Evolutionary conservation across 2,329 filamentous ascomycete genomes (phyloP).

Genomic region (Magnaporthales sp.): DNA sequence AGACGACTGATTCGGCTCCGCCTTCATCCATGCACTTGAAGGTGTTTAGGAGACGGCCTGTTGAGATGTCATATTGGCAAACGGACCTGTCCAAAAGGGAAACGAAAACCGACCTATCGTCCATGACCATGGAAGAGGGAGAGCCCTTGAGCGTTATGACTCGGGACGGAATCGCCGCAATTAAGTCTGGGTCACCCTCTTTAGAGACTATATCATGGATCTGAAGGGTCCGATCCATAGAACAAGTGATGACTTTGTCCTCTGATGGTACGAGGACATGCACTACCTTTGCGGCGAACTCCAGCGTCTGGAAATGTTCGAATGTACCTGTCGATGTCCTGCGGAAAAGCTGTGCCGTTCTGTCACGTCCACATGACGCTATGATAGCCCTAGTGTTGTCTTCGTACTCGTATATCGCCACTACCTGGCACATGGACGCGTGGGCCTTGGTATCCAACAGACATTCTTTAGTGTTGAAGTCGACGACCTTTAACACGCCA

Average conservation of each 20-base stretch:
- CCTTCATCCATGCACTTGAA: slow-evolving; percentile 83
- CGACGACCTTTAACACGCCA: slow-evolving; percentile 68
- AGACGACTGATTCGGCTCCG: slow-evolving; percentile 69
- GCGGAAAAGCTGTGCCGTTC: slow-evolving; percentile 86
- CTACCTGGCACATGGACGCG: slow-evolving; percentile 72
- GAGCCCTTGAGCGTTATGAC: slow-evolving; percentile 79
- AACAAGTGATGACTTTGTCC: slow-evolving; percentile 74
- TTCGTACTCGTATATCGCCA: slow-evolving; percentile 63
- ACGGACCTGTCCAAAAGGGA: slow-evolving; percentile 53
- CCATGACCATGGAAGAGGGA: slow-evolving; percentile 74
- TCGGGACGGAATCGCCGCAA: slow-evolving; percentile 69
- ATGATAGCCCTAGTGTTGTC: slow-evolving; percentile 55
- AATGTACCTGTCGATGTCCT: slow-evolving; percentile 48
- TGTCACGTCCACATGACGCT: slow-evolving; percentile 78
- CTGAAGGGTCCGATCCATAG: slow-evolving; percentile 78
- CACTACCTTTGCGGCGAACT: slow-evolving; percentile 81
- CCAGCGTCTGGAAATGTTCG: slow-evolving; percentile 81
- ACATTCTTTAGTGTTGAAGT: slow-evolving; percentile 51
- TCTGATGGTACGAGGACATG: slow-evolving; percentile 65
- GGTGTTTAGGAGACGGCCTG: slow-evolving; percentile 58
- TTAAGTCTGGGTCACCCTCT: slow-evolving; percentile 51
- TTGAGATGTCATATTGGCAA: slow-evolving; percentile 53
- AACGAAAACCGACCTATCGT: slow-evolving; percentile 49
- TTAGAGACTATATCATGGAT: slow-evolving; percentile 69
- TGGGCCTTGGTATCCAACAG: slow-evolving; percentile 76